Base-by-base conservation (phyloP, 1,139 yeast genomes). In the Candida albicans region DNA sequence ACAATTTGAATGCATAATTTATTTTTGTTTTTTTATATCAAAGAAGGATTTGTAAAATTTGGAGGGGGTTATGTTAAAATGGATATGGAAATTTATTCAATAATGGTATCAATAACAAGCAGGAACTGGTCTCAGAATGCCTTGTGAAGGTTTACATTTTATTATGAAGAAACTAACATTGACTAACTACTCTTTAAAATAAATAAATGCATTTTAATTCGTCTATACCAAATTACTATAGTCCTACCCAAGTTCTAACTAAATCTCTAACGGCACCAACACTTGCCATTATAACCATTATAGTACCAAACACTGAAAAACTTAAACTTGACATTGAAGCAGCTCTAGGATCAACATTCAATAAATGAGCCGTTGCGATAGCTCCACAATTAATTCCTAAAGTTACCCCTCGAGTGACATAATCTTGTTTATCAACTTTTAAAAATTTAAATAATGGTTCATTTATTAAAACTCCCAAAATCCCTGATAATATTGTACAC, bases 371-470 rank as follows among this genome's bases (percentile, higher is more conserved):
- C 2, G 95, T 84, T 1, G 90, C 89, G 41, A 87, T 84, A 1
- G 95, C 95, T 5, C 91, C 88, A 55, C 91, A 84, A 56, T 84
- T 84, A 40, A 85, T 76, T 2, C 95, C 95, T 43, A 86, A 64
- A 0, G 88, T 81, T 12, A 86, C 80, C 1, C 95, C 95, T 50
- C 91, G 65, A 0, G 91, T 83, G 6, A 87, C 83, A 56, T 78
- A 87, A 58, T 87, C 95, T 54, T 79, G 77, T 29, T 75, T 72
- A 4, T 81, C 70, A 3, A 87, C 73, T 37, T 83, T 59, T 34
- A 86, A 49, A 39, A 77, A 40, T 58, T 65, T 56, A 73, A 64
- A 57, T 58, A 75, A 52, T 18, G 57, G 50, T 44, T 81, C 87
- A 8, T 93, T 91, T 30, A 82, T 66, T 33, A 87, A 62, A 0